These are phyloP conservation scores for Dactylis glomerata DNA, from an alignment of 176 grass and related monocot species.

Conservation along the genomic window DNA sequence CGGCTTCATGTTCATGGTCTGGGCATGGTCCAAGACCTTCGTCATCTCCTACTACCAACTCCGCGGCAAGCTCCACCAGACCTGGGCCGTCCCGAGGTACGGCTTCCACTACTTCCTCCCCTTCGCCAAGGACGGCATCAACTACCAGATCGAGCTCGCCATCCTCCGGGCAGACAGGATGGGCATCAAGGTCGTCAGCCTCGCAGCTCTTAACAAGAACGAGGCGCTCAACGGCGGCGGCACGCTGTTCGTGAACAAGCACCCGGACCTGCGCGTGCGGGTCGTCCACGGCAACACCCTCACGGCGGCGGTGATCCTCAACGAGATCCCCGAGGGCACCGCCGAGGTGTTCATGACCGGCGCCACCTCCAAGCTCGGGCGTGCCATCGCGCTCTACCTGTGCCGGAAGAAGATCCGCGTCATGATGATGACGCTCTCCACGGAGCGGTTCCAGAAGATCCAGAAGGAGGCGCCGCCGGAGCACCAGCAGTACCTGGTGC, in stretches of 20 bases:
- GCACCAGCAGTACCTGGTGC: constrained; percentile 53
- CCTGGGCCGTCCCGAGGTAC: constrained; percentile 61
- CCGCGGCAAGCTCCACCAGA: constrained; percentile 48
- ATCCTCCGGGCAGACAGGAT: constrained; percentile 76
- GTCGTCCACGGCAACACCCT: constrained; percentile 95
- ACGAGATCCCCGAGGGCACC: constrained; percentile 66
- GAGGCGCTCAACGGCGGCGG: constrained; percentile 88
- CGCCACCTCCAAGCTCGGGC: constrained; percentile 88
- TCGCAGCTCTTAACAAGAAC: constrained; percentile 96
- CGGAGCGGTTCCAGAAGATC: constrained; percentile 54
- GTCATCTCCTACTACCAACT: constrained; percentile 62
- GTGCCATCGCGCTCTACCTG: constrained; percentile 81
- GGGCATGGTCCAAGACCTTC: constrained; percentile 86
- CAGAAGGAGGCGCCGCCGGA: constrained; percentile 54
- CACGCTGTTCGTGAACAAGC: constrained; percentile 86
- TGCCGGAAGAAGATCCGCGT: constrained; percentile 64
- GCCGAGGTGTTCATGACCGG: constrained; percentile 86
- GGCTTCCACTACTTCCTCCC: constrained; percentile 94
- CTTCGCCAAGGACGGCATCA: constrained; percentile 73
- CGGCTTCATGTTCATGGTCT: constrained; percentile 59
- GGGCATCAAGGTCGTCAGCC: constrained; percentile 84
- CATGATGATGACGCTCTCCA: constrained; percentile 74
- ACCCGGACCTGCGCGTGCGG: constrained; percentile 69
- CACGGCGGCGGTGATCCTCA: constrained; percentile 80
- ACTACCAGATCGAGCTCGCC: constrained; percentile 78